Conservation (phyloP, 1,139 yeast genomes). For the Yarrowia galli region DNA sequence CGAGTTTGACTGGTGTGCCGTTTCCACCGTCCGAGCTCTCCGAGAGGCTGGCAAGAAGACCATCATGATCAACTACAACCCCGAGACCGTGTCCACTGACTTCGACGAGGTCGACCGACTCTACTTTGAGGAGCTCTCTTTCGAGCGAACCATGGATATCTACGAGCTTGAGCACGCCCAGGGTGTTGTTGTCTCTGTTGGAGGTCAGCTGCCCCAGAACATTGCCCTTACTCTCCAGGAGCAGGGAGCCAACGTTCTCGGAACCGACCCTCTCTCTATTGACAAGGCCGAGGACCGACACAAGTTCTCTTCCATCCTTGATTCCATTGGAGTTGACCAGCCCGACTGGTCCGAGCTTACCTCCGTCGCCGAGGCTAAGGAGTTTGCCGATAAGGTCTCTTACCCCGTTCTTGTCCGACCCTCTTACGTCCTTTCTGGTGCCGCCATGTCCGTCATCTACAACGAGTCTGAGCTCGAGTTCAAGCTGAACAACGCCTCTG, state of each 20-base stretch:
- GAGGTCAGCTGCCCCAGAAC: slow-evolving; percentile 98
- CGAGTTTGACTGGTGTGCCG: slow-evolving; percentile 99
- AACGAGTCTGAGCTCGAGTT: slow-evolving; percentile 77
- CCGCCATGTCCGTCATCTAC: slow-evolving; percentile 95
- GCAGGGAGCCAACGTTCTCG: slow-evolving; percentile 78
- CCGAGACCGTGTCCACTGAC: slow-evolving; percentile 98
- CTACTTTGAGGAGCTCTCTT: slow-evolving; percentile 92
- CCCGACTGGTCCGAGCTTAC: slow-evolving; percentile 98
- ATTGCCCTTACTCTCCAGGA: slow-evolving; percentile 87
- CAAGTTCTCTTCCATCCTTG: slow-evolving; percentile 93
- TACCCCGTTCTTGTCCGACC: slow-evolving; percentile 98
- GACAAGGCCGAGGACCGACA: slow-evolving; percentile 99
- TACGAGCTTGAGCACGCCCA: slow-evolving; percentile 88
- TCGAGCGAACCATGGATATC: slow-evolving; percentile 96
- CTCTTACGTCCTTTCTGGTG: slow-evolving; percentile 95
- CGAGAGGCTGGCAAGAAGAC: slow-evolving; percentile 89
- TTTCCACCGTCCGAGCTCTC: slow-evolving; percentile 91
- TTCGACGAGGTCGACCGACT: slow-evolving; percentile 97
- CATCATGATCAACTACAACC: slow-evolving; percentile 96
- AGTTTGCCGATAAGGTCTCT: slow-evolving; percentile 83
- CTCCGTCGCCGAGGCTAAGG: slow-evolving; percentile 82
- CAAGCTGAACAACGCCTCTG: slow-evolving; percentile 84
- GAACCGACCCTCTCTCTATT: slow-evolving; percentile 93
- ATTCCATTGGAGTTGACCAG: slow-evolving; percentile 90
- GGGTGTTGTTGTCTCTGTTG: slow-evolving; percentile 95